Conservation (phyloP, 345 rosid genomes). For the Geranium brycei region DNA sequence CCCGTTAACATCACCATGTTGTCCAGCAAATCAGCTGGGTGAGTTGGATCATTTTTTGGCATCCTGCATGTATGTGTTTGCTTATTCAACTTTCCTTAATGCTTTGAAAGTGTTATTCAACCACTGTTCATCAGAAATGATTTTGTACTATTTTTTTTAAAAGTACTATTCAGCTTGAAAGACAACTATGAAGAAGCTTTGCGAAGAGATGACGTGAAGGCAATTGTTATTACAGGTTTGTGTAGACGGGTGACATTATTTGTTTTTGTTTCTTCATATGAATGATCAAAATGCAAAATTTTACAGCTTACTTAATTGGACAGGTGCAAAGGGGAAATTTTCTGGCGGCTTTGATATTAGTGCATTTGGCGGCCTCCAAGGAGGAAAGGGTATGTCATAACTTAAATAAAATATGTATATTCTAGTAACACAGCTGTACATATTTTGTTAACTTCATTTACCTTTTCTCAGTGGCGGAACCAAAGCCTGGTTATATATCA, state of each 20-base stretch:
- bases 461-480: conserved; percentile 30
- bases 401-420: background rate
- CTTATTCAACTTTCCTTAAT: background rate
- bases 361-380: conserved; percentile 52
- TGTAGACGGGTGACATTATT: background rate
- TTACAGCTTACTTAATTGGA: conserved; percentile 10
- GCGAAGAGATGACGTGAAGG: conserved; percentile 79
- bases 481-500: conserved; percentile 49
- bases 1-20: background rate
- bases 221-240: conserved; percentile 78
- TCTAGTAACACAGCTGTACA: conserved; percentile 4
- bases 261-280: background rate
- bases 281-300: background rate
- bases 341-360: conserved; percentile 94
- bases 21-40: background rate
- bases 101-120: background rate
- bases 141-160: background rate
- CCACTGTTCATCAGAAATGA: background rate
- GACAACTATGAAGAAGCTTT: conserved; percentile 68
- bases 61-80: background rate
- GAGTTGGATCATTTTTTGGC: background rate
- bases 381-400: conserved; percentile 37
- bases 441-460: conserved; percentile 1
- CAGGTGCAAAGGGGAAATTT: conserved; percentile 85
- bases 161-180: conserved; percentile 63